Evolutionary conservation across 352 stramenopile genomes (phyloP).

Genomic region (Phytophthora pinifolia): DNA sequence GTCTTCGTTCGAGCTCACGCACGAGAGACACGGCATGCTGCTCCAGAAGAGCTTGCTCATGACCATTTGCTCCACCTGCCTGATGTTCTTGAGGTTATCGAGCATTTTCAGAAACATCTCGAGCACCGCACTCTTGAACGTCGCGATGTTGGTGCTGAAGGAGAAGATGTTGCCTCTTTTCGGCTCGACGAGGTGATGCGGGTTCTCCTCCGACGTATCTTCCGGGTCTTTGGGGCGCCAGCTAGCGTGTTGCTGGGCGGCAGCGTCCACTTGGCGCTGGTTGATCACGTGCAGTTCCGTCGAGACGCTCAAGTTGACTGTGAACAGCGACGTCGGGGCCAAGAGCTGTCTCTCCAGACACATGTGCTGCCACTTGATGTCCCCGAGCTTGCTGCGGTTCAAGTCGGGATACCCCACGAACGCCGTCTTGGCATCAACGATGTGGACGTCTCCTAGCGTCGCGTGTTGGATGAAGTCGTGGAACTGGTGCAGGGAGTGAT

Average conservation of each 20-base stretch:
- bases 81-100: constrained; percentile 83
- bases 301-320: constrained; percentile 69
- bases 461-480: constrained; percentile 66
- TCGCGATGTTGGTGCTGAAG: constrained; percentile 66
- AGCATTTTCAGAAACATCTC: constrained; percentile 82
- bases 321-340: constrained; percentile 66
- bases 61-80: constrained; percentile 89
- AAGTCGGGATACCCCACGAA: constrained; percentile 73
- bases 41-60: constrained; percentile 97
- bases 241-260: constrained; percentile 41
- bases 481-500: constrained; percentile 76
- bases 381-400: constrained; percentile 54
- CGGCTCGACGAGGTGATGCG: constrained; percentile 44
- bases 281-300: constrained; percentile 78
- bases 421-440: constrained; percentile 68
- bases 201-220: constrained; percentile 62
- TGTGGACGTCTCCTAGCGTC: constrained; percentile 59
- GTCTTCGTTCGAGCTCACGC: constrained; percentile 80
- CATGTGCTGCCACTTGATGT: constrained; percentile 80
- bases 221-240: constrained; percentile 76
- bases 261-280: constrained; percentile 63
- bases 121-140: constrained; percentile 57
- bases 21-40: constrained; percentile 87
- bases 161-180: constrained; percentile 55
- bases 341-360: constrained; percentile 70